Percentiles rank a stretch among this genome's conserved stretches.
Evolutionary conservation across 306 rosid species (phyloP).

Genomic region (Trifolium pratense): DNA sequence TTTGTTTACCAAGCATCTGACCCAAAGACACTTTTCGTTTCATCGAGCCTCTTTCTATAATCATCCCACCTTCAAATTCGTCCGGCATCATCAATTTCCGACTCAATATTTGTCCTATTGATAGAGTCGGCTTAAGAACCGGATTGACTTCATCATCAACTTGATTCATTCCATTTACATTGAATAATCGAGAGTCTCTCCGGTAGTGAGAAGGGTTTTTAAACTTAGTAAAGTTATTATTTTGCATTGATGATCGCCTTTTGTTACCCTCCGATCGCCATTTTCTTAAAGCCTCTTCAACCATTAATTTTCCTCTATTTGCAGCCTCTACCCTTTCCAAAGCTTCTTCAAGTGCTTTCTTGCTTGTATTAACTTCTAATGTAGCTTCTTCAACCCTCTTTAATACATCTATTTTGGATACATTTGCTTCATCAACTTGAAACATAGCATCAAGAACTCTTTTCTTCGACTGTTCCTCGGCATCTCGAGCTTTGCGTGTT

Average conservation of each 20-base stretch:
- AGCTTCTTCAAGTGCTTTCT: conserved; percentile 79
- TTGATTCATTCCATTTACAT: conserved; percentile 60
- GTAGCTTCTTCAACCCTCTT: conserved; percentile 80
- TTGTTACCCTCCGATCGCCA: conserved; percentile 78
- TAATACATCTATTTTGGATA: conserved; percentile 64
- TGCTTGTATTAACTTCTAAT: conserved; percentile 76
- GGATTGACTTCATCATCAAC: conserved; percentile 53
- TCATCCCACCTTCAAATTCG: conserved; percentile 52
- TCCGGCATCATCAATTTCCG: conserved; percentile 74
- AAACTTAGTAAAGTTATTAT: conserved; percentile 54
- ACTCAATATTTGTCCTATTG: conserved; percentile 88
- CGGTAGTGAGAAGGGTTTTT: conserved; percentile 62
- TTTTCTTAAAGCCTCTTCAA: conserved; percentile 84
- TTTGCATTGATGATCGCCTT: conserved; percentile 60
- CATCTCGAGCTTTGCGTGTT: conserved; percentile 59
- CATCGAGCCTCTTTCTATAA: conserved; percentile 49
- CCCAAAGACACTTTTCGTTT: conserved; percentile 83
- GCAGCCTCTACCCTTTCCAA: conserved; percentile 87
- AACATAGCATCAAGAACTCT: conserved; percentile 75
- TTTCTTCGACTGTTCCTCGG: conserved; percentile 66
- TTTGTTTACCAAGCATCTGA: conserved; percentile 82
- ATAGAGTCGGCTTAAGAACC: conserved; percentile 68
- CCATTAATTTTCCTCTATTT: conserved; percentile 70
- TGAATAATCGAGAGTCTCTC: conserved; percentile 56
- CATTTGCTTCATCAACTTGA: conserved; percentile 72